Conservation (phyloP, 345 rosid species). For the Salix brachista region DNA sequence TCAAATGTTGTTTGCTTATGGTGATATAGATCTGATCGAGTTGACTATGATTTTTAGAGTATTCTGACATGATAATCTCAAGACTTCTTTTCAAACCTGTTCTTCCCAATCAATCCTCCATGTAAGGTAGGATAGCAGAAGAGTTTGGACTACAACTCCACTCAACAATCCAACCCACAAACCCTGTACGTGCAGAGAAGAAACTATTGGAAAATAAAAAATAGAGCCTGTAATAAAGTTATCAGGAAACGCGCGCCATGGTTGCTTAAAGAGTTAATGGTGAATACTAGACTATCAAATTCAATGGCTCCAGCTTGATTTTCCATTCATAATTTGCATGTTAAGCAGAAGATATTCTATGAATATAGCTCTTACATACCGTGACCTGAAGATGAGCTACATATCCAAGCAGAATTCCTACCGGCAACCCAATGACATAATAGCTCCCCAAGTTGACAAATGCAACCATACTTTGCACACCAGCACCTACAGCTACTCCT, state of each 20-base stretch:
- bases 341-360: background rate
- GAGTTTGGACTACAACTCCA: constrained; percentile 17
- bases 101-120: constrained; percentile 30
- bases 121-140: constrained; percentile 18
- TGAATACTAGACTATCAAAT: too few relatives aligned
- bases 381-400: constrained; percentile 24
- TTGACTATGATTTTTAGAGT: too few relatives aligned
- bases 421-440: constrained; percentile 44
- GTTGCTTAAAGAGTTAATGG: too few relatives aligned
- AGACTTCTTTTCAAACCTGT: constrained; percentile 12
- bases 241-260: too few relatives aligned
- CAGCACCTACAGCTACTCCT: constrained; percentile 56
- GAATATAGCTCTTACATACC: constrained; percentile 18
- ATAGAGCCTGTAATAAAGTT: too few relatives aligned
- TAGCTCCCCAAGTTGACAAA: constrained; percentile 45
- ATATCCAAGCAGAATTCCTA: constrained; percentile 35
- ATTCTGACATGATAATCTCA: too few relatives aligned
- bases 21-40: too few relatives aligned
- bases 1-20: too few relatives aligned
- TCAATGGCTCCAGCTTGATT: too few relatives aligned
- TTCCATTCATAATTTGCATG: too few relatives aligned
- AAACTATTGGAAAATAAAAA: background rate
- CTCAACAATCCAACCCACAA: constrained; percentile 20
- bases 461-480: constrained; percentile 41
- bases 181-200: constrained; percentile 10